Percentiles rank a stretch among this genome's conserved stretches.
Conservation (phyloP, 2,329 filamentous ascomycete genomes). For the Orbilia quercus region DNA sequence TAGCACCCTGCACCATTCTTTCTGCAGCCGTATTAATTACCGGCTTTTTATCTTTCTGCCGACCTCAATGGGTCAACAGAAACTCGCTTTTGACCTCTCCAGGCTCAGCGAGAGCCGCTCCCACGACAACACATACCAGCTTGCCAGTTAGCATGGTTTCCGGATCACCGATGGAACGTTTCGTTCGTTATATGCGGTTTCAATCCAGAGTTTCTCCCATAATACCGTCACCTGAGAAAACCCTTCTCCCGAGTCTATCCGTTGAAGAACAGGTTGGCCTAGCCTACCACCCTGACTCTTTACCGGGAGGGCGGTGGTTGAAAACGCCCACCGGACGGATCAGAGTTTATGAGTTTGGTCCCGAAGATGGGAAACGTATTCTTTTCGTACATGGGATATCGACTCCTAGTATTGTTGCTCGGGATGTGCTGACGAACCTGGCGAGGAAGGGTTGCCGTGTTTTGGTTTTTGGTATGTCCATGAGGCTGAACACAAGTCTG, state of each 20-base stretch:
- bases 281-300: conserved; percentile 76
- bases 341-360: conserved; percentile 83
- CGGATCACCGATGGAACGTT: conserved; percentile 11
- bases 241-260: conserved; percentile 62
- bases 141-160: neutral
- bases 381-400: conserved; percentile 83
- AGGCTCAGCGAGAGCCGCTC: neutral
- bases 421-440: conserved; percentile 74
- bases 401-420: conserved; percentile 78
- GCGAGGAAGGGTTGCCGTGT: conserved; percentile 76
- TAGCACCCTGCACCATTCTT: conserved; percentile 31
- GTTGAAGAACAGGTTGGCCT: conserved; percentile 63
- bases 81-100: conserved; percentile 15
- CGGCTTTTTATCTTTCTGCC: conserved; percentile 30
- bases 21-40: conserved; percentile 41
- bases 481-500: neutral
- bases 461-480: conserved; percentile 76
- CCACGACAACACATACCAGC: conserved; percentile 33
- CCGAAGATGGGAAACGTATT: conserved; percentile 75
- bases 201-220: conserved; percentile 35
- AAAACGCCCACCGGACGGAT: conserved; percentile 76
- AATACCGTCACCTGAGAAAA: conserved; percentile 63
- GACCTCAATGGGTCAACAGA: conserved; percentile 33
- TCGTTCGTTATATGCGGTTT: conserved; percentile 19
- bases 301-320: conserved; percentile 77